Evolutionary conservation across 768 basidiomycete species (phyloP), one percentile per base, ranked within the genome.

Genomic region (Clavaria fumosa): DNA sequence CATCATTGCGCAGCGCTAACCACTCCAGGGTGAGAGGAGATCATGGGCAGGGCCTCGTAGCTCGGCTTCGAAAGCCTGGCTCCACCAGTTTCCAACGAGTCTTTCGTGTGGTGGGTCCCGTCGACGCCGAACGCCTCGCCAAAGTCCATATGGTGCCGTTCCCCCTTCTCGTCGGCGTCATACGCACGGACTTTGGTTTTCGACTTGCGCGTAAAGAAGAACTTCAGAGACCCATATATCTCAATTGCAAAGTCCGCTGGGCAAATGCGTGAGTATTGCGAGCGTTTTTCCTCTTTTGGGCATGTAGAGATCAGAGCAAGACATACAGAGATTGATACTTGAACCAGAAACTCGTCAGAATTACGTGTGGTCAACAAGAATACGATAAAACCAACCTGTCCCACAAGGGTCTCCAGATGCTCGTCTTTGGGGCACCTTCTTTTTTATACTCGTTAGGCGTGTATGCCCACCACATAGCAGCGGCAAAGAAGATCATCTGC

Each of bases 401-500:
- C 72, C 69, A 75, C 14, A 89, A 55, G 1, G 85, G 78, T 22
- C 70, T 63, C 68, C 77, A 71, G 39, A 80, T 63, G 23, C 70
- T 64, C 1, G 77, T 82, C 26, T 65, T 54, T 5, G 50, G 49
- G 1, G 50, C 46, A 11, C 63, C 70, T 15, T 56, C 45, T 20
- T 58, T 50, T 14, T 49, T 56, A 57, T 90, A 91, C 46, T 89
- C 86, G 0, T 57, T 63, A 44, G 66, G 63, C 7, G 66, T 67
- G 52, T 89, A 93, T 0, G 88, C 80, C 81, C 82, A 90, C 61
- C 70, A 68, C 80, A 90, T 90, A 31, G 79, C 53, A 0, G 53
- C 31, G 3, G 84, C 61, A 52, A 90, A 89, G 50, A 86, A 60
- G 31, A 88, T 74, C 86, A 90, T 90, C 81, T 85, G 44, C 6